Base-by-base conservation (phyloP, 2,329 filamentous ascomycete genomes). In the Pseudogymnoascus sp. region DNA sequence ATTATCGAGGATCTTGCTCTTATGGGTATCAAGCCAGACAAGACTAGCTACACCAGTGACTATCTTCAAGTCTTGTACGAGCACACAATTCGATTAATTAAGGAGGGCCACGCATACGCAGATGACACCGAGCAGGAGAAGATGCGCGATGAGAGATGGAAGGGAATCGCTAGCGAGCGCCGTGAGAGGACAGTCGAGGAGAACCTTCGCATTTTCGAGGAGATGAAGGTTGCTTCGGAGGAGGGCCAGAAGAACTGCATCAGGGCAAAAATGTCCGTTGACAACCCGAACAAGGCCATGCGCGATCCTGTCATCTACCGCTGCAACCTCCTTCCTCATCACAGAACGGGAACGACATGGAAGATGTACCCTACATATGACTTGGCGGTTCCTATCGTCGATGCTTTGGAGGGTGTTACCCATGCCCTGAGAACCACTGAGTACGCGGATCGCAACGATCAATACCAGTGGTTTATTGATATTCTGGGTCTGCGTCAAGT, bases 301-400 rank as follows among this genome's bases (percentile, higher is more conserved):
- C 85, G 94, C 66, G 94, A 99, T 74, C 94, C 94, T 11, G 92
- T 97, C 75, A 95, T 99, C 74, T 97, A 97, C 81, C 87, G 94
- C 67, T 97, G 92, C 83, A 96, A 96, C 70, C 80, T 83, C 5
- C 72, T 81, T 57, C 76, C 28, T 74, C 89, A 94, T 74, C 90
- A 94, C 77, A 86, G 90, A 67, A 94, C 90, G 1, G 89, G 89
- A 33, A 83, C 79, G 62, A 85, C 81, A 64, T 93, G 89, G 88
- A 93, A 92, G 77, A 87, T 91, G 71, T 93, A 93, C 75, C 89
- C 89, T 35, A 93, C 88, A 65, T 94, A 94, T 78, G 90, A 94
- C 73, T 90, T 93, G 71, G 89, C 89, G 65, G 92, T 88, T 75
- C 90, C 90, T 14, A 85, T 93, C 20, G 86, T 94, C 63, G 90